Evolutionary conservation across 306 rosid species (phyloP), one percentile per base, ranked within the genome.

Genomic region (Cucumis melo): DNA sequence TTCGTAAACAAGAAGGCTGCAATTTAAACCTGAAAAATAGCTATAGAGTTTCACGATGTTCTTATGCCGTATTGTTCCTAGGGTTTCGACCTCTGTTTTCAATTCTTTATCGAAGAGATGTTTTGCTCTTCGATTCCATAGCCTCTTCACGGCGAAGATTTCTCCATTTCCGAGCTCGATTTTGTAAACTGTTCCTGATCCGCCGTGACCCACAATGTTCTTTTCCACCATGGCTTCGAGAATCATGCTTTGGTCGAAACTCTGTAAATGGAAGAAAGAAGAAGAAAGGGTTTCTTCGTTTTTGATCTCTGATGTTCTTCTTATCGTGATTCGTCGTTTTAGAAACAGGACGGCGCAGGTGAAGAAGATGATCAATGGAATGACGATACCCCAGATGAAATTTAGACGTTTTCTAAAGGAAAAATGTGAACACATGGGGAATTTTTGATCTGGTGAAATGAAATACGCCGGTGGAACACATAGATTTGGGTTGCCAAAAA

Each of bases 121-220:
- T 77, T 93, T 90, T 12, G 85, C 73, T 19, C 60, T 88, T 41
- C 76, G 50, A 80, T 91, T 86, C 98, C 97, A 89, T 24, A 95
- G 86, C 48, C 84, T 83, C 87, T 95, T 95, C 53, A 89, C 98
- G 11, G 98, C 99, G 58, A 92, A 86, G 59, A 82, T 78, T 19
- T 92, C 97, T 10, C 92, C 92, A 13, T 83, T 89, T 56, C 85
- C 89, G 59, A 95, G 20, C 76, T 86, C 90, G 16, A 95, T 90
- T 85, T 81, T 92, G 85, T 89, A 90, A 13, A 95, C 99, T 24
- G 93, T 87, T 71, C 99, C 99, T 1, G 97, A 95, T 34, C 97
- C 97, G 48, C 99, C 98, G 29, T 82, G 91, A 12, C 98, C 99
- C 81, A 95, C 88, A 27, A 90, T 88, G 82, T 95, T 95, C 89